Evolutionary conservation across 192 early-diverging fungal species (phyloP).

Genomic region (Pilaira anomala): DNA sequence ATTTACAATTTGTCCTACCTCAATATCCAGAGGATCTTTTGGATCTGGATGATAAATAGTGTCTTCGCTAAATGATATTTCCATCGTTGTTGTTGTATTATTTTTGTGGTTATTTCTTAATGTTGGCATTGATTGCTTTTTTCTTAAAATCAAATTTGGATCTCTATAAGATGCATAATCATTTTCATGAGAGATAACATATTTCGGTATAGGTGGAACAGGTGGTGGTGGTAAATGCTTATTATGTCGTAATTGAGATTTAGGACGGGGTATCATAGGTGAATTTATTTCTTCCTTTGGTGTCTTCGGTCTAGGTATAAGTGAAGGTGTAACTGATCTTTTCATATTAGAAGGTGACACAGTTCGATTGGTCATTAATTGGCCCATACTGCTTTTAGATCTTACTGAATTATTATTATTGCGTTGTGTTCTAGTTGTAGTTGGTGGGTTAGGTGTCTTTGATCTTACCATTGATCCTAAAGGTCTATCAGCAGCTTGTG

Average conservation of each 20-base stretch:
- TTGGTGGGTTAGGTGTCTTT: conserved; percentile 13
- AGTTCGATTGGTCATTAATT: background rate
- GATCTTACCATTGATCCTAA: conserved; percentile 2
- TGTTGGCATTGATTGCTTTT: background rate
- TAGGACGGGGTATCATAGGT: conserved; percentile 6
- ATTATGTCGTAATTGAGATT: conserved; percentile 1
- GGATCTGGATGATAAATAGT: conserved; percentile 37
- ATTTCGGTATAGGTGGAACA: background rate
- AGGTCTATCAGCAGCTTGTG: conserved; percentile 8
- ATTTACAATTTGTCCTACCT: conserved; percentile 52
- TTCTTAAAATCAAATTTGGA: background rate
- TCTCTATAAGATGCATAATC: background rate
- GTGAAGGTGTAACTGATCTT: conserved; percentile 30
- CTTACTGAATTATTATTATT: conserved; percentile 17
- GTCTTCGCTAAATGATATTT: conserved; percentile 5
- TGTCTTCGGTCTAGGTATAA: conserved; percentile 38
- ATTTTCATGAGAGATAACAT: background rate
- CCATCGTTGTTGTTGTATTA: background rate
- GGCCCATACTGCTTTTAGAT: conserved; percentile 27
- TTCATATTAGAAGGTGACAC: conserved; percentile 13
- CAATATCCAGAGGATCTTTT: conserved; percentile 49
- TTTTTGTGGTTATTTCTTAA: background rate
- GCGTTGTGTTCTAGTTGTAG: conserved; percentile 15
- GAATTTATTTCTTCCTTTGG: conserved; percentile 1
- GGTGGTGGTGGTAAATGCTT: background rate